Evolutionary conservation across 495 filamentous ascomycete genomes (phyloP).

Genomic region (Neurospora intermedia): DNA sequence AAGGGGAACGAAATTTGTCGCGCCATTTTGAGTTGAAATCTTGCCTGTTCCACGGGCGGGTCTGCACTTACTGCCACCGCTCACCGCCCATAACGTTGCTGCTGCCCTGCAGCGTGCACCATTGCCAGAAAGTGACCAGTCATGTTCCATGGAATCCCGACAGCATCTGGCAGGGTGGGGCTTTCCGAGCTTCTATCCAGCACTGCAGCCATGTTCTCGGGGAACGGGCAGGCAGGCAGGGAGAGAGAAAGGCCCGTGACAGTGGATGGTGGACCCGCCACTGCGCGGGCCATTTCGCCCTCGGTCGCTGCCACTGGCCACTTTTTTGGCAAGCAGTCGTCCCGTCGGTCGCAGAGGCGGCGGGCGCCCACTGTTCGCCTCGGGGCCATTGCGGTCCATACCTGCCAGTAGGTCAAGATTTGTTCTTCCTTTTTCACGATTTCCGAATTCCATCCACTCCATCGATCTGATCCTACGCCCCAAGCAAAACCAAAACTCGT

Average conservation of each 20-base stretch:
- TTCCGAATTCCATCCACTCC: conserved; percentile 1
- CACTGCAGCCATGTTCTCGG: not conserved
- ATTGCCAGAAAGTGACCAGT: conserved; percentile 3
- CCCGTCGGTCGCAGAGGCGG: not conserved
- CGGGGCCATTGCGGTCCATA: not conserved
- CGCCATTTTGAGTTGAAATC: conserved; percentile 5
- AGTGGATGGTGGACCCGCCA: conserved; percentile 15
- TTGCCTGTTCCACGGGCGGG: conserved; percentile 4
- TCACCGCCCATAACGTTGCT: conserved; percentile 21
- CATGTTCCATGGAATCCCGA: conserved; percentile 8
- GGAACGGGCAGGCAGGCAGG: not conserved
- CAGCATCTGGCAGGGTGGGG: not conserved
- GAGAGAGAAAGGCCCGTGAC: not conserved
- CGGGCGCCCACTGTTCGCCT: not conserved
- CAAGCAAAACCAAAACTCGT: not conserved
- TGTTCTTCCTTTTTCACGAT: conserved; percentile 13
- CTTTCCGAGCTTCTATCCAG: not conserved
- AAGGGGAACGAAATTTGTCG: conserved; percentile 7
- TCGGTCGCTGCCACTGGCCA: not conserved
- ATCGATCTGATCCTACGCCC: not conserved
- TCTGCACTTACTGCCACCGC: conserved; percentile 4
- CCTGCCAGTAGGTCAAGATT: conserved; percentile 11
- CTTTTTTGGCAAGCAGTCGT: not conserved
- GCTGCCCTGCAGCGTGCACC: conserved; percentile 1
- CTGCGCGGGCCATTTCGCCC: conserved; percentile 4